Evolutionary conservation across 2,329 filamentous ascomycete genomes (phyloP).

Genomic region (Fusarium sp.): DNA sequence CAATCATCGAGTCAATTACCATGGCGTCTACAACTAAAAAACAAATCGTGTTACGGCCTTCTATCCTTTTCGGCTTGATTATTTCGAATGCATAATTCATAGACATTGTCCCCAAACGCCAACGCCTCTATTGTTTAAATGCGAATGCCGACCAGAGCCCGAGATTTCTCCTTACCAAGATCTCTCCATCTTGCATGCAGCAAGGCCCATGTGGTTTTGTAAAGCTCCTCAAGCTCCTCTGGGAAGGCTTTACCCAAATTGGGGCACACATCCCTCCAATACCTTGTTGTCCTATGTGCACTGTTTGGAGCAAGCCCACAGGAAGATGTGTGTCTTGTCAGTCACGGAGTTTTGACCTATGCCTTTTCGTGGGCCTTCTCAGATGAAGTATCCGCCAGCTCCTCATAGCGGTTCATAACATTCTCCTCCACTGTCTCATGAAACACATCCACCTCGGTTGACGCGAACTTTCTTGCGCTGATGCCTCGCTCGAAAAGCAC

Average conservation of each 20-base stretch:
- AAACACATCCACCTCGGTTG: slow-evolving; percentile 69
- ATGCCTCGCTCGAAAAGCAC: slow-evolving; percentile 82
- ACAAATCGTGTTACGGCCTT: background rate
- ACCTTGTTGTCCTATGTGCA: background rate
- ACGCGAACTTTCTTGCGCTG: slow-evolving; percentile 78
- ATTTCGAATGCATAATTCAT: background rate
- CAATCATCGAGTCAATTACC: slow-evolving; percentile 27
- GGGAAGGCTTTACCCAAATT: slow-evolving; percentile 6
- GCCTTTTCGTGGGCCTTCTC: slow-evolving; percentile 34
- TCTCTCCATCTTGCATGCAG: slow-evolving; percentile 35
- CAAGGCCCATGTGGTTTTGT: slow-evolving; percentile 16
- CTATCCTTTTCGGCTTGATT: slow-evolving; percentile 2
- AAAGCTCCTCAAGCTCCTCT: slow-evolving; percentile 9
- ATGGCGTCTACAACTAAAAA: slow-evolving; percentile 5
- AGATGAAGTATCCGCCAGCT: slow-evolving; percentile 47
- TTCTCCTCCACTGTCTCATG: slow-evolving; percentile 63
- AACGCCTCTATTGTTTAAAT: slow-evolving; percentile 23
- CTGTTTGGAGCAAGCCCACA: background rate
- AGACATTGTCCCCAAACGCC: slow-evolving; percentile 17
- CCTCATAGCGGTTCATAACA: slow-evolving; percentile 63
- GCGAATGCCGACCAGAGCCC: slow-evolving; percentile 46
- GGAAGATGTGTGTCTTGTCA: slow-evolving; percentile 1
- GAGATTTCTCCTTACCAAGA: slow-evolving; percentile 46
- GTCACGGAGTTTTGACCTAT: slow-evolving; percentile 24
- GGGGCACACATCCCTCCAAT: background rate